Base-by-base conservation (phyloP, 305 asterid species). In the Petunia hybrid region DNA sequence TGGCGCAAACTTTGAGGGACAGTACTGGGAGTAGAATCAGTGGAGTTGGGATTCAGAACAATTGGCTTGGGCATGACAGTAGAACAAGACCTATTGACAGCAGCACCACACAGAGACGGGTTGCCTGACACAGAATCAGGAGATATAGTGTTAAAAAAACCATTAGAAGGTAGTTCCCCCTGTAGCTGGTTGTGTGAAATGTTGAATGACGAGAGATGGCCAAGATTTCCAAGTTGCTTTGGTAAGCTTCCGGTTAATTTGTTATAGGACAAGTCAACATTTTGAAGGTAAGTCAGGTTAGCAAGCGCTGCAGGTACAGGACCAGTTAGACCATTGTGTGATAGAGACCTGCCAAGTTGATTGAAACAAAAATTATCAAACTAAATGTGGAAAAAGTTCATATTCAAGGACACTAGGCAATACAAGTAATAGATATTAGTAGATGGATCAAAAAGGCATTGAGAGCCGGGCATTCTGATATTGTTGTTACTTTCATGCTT, bases 1-100 rank as follows among this genome's bases (percentile, higher is more conserved):
- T 83, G 97, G 12, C 85, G 87, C 9, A 91, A 83, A 14, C 78
- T 86, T 53, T 77, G 89, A 5, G 97, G 85, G 80, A 84, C 82
- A 14, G 89, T 51, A 67, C 89, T 86, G 6, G 93, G 91, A 22
- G 87, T 35, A 45, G 92, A 85, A 77, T 89, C 96, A 9, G 97
- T 79, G 1, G 98, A 91, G 87, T 91, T 92, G 38, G 99, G 99
- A 84, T 94, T 90, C 2, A 95, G 97, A 9, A 95, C 99, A 14
- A 95, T 90, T n/a, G 99, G 99, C 79, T 95, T 95, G 62, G 99
- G 99, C 71, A 92, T 91, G 82, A 92, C 92, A 0, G 91, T 81
- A 6, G 91, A 89, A 83, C 99, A 95, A 61, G 83, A 88, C 80
- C 84, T 85, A 40, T 94, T 91, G 84, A 90, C 92, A 42, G 89